Evolutionary conservation across 345 rosid species (phyloP), one percentile per base, ranked within the genome.

Genomic region (Euphorbia lathyris): DNA sequence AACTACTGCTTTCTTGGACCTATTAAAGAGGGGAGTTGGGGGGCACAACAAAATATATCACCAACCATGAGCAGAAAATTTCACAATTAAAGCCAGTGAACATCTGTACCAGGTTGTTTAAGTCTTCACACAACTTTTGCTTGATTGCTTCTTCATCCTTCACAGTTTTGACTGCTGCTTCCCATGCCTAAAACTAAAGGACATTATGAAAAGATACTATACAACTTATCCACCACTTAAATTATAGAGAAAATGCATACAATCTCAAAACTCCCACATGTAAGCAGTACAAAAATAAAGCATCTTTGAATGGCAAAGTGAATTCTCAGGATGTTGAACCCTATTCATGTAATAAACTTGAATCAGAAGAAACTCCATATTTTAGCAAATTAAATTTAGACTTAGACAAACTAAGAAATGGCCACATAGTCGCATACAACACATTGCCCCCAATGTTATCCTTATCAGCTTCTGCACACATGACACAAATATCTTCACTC

Each of bases 51-150:
- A 61, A 45, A 56, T 10, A 66, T 52, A 19, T n/a, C 38, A 29
- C 60, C 19, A 36, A 36, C 10, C 25, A 73, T 47, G 5, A 11
- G 50, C 17, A 40, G 42, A 65, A 23, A 9, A 60, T 25, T 10
- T 27, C 12, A 40, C 17, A 75, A 69, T 68, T 9, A 27, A 9
- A 25, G 61, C 70, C 22, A 63, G 65, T 36, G 75, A 77, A 64
- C 69, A 74, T 62, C 43, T 23, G 19, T 86, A 91, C 97, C 96
- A 91, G 80, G 60, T 82, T 70, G 76, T 83, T 88, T 77, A 94
- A 80, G 80, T 91, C 97, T 53, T 88, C 93, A 40, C 97, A 91
- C 57, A 94, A 82, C 78, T 79, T 86, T 82, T 94, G 90, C 74
- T 94, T 94, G 42, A 73, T 6, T 77, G 76, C 88, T 82, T 91